phyloP scores from a whole-genome alignment of 345 rosid genomes.

The Gossypioides kirkii region DNA sequence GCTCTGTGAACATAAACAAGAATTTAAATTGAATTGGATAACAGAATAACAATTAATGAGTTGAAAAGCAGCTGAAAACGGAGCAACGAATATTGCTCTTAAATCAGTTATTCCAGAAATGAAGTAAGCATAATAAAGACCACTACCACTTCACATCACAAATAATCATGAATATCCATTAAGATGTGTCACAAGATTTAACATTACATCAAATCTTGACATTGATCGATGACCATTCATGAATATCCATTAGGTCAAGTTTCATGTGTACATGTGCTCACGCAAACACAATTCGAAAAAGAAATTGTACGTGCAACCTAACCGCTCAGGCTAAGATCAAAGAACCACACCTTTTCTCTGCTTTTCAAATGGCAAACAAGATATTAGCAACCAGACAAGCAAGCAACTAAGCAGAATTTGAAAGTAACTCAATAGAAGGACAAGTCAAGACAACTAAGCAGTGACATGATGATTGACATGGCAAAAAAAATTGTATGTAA shows the following conservation, averaged over 20 bases:
- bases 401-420: neutral
- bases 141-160: neutral
- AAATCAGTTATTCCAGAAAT: neutral
- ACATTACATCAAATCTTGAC: neutral
- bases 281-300: neutral
- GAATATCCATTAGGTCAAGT: neutral
- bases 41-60: neutral
- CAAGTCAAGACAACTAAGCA: neutral
- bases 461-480: neutral
- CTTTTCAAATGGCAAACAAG: neutral
- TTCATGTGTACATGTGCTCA: neutral
- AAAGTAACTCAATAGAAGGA: neutral
- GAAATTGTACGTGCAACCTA: neutral
- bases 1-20: slow-evolving; percentile 43
- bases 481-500: neutral
- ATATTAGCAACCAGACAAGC: neutral
- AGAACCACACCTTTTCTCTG: neutral
- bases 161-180: slow-evolving; percentile 4
- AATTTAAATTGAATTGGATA: neutral
- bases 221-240: neutral
- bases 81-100: neutral
- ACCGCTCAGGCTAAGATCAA: neutral
- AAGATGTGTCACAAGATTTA: neutral
- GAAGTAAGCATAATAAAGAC: neutral
- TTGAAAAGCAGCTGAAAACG: neutral